Evolutionary conservation across 2,329 filamentous ascomycete genomes (phyloP).

Genomic region (Furcasterigmium sp.): DNA sequence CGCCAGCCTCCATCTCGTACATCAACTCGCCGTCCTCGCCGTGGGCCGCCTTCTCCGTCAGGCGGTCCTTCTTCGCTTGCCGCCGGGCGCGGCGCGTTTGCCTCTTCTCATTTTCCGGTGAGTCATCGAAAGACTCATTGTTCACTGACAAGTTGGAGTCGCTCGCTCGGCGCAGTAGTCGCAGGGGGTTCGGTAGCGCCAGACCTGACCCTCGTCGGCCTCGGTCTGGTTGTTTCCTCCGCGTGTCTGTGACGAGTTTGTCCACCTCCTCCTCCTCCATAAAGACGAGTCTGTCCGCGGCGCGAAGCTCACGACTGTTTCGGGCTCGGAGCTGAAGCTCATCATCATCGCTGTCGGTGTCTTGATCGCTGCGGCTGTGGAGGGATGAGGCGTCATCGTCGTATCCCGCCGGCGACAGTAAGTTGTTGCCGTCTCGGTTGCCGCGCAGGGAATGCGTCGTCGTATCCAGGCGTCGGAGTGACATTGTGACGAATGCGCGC

Average conservation of each 20-base stretch:
- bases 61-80: constrained; percentile 45
- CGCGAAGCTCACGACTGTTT: constrained; percentile 64
- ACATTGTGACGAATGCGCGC: constrained; percentile 4
- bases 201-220: constrained; percentile 45
- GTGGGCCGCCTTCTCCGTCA: constrained; percentile 47
- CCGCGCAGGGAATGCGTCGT: not conserved
- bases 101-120: constrained; percentile 46
- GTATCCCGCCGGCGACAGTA: constrained; percentile 60
- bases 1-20: constrained; percentile 87
- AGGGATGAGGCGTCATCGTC: constrained; percentile 66
- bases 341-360: constrained; percentile 73
- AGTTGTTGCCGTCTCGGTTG: constrained; percentile 29
- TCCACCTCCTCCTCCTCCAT: constrained; percentile 72
- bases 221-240: constrained; percentile 41
- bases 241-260: constrained; percentile 49
- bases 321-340: constrained; percentile 59
- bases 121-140: constrained; percentile 42
- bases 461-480: constrained; percentile 8
- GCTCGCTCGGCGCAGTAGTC: constrained; percentile 33
- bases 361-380: constrained; percentile 63
- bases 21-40: constrained; percentile 73
- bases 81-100: constrained; percentile 43
- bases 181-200: constrained; percentile 44
- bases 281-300: constrained; percentile 65
- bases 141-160: constrained; percentile 27